Evolutionary conservation across 1,284 basidiomycete species (phyloP).

Genomic region (Hymenochaete sp.): DNA sequence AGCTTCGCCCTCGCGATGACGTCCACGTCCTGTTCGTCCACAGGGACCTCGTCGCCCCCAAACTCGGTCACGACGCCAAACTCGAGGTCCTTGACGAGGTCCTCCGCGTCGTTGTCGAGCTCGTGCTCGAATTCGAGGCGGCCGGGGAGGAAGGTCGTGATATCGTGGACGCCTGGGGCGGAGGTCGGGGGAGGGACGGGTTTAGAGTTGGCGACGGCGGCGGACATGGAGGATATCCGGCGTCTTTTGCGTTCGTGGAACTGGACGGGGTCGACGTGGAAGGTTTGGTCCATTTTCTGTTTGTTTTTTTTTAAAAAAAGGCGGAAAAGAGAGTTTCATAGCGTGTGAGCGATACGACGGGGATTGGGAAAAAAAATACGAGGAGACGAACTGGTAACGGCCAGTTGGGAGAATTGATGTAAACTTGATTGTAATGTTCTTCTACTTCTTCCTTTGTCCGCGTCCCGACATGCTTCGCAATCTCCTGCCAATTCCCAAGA

Average conservation of each 20-base stretch:
- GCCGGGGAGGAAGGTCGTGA: conserved; percentile 90
- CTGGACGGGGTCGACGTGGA: conserved; percentile 69
- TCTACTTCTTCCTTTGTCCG: conserved; percentile 93
- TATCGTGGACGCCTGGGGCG: conserved; percentile 89
- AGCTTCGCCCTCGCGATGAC: conserved; percentile 59
- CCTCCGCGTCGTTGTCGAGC: conserved; percentile 93
- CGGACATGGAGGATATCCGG: conserved; percentile 68
- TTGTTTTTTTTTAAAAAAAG: no score
- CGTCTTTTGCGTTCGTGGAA: conserved; percentile 85
- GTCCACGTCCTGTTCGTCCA: conserved; percentile 64
- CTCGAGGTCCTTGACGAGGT: conserved; percentile 92
- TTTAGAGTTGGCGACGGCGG: conserved; percentile 37
- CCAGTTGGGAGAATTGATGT: conserved; percentile 71
- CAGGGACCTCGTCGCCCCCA: conserved; percentile 77
- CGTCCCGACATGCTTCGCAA: conserved; percentile 93
- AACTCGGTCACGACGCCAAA: conserved; percentile 83
- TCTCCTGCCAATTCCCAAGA: conserved; percentile 95
- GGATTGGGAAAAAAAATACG: no score
- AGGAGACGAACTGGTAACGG: conserved; percentile 62
- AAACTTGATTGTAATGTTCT: conserved; percentile 80
- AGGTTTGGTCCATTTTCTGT: conserved; percentile 59
- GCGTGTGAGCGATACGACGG: no score
- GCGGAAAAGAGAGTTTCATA: no score
- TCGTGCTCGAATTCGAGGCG: conserved; percentile 97
- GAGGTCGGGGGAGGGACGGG: conserved; percentile 81